Percentiles rank a stretch among this genome's conserved stretches.
Evolutionary conservation across 2,329 filamentous ascomycete genomes (phyloP).

Genomic region (Shiraia sp.): DNA sequence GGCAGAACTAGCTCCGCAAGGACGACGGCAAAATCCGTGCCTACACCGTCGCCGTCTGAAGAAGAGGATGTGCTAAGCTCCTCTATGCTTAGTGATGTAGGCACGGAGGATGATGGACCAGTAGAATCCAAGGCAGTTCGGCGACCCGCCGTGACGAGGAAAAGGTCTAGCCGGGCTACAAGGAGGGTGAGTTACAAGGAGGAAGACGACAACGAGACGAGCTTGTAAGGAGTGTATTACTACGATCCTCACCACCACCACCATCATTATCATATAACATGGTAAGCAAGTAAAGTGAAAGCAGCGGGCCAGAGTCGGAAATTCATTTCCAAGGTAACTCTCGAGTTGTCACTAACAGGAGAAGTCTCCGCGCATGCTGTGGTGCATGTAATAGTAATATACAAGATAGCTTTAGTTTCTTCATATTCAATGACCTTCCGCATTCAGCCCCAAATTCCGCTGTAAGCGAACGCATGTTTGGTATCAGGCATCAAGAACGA

Average conservation of each 20-base stretch:
- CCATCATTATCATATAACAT: neutral
- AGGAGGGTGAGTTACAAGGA: conserved; percentile 41
- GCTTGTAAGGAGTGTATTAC: conserved; percentile 13
- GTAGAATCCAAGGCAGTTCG: conserved; percentile 28
- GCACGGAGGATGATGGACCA: conserved; percentile 28
- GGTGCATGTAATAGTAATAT: conserved; percentile 4
- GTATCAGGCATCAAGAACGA: conserved; percentile 3
- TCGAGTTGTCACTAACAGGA: too few species aligned
- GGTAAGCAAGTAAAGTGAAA: neutral
- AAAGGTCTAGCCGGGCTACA: conserved; percentile 32
- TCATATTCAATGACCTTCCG: conserved; percentile 5
- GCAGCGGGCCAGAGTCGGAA: too few species aligned
- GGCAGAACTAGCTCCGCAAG: conserved; percentile 37
- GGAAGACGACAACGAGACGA: conserved; percentile 37
- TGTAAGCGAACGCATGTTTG: conserved; percentile 2
- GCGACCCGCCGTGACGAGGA: conserved; percentile 25
- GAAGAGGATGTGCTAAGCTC: conserved; percentile 40
- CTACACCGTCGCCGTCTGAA: conserved; percentile 49
- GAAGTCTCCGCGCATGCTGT: conserved; percentile 1
- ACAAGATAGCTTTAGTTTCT: neutral
- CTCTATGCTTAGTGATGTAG: conserved; percentile 47
- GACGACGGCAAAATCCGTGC: conserved; percentile 45
- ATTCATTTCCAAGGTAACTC: too few species aligned
- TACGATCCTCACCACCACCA: conserved; percentile 1
- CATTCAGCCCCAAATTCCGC: conserved; percentile 1